These are phyloP conservation scores for Avena atlantica DNA, from an alignment of 176 grass and related monocot species.

Conservation along the genomic window DNA sequence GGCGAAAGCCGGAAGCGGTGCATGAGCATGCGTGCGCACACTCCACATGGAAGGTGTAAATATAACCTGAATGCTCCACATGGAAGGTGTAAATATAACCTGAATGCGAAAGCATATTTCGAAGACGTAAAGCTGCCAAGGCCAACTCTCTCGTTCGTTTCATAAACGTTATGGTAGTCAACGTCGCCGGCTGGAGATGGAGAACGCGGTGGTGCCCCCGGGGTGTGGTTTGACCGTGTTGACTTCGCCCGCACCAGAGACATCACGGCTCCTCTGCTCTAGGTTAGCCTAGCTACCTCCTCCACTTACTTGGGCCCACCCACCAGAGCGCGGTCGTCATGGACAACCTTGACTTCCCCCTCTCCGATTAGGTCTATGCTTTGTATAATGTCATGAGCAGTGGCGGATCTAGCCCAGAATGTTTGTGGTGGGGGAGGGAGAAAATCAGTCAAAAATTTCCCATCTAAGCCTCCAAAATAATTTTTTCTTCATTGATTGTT, in stretches of 20 bases:
- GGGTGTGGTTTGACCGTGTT: conserved; percentile 77
- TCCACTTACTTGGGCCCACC: neutral
- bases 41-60: no score
- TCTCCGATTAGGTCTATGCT: conserved; percentile 71
- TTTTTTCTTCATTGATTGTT: no score
- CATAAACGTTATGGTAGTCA: neutral
- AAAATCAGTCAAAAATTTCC: no score
- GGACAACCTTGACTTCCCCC: conserved; percentile 70
- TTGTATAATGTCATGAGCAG: no score
- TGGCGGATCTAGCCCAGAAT: no score
- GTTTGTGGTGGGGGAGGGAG: no score
- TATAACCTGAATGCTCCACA: neutral
- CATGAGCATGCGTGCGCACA: no score
- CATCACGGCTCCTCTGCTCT: conserved; percentile 67
- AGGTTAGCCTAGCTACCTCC: conserved; percentile 37
- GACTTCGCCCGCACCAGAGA: conserved; percentile 63
- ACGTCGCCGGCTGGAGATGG: conserved; percentile 43
- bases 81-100: no score
- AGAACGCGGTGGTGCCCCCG: conserved; percentile 58
- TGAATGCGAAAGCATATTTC: neutral
- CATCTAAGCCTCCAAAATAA: no score
- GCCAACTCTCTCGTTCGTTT: neutral
- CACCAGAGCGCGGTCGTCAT: conserved; percentile 67
- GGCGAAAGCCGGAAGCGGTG: no score
- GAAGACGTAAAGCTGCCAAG: neutral